phyloP scores from a whole-genome alignment of 352 stramenopile species.

The Phytophthora sp. region DNA sequence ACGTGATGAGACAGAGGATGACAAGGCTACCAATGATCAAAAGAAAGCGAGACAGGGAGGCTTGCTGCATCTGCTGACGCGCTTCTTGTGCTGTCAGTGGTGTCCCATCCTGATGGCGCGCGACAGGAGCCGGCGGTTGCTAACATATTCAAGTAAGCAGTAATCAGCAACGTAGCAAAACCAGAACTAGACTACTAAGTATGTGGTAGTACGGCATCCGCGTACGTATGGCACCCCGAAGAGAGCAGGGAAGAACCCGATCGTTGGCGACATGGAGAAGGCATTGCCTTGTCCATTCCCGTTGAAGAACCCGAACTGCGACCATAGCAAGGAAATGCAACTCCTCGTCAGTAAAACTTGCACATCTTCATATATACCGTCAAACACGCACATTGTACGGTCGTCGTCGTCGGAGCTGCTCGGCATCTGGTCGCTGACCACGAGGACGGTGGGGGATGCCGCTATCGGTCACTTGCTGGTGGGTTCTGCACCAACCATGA shows the following conservation, averaged over 20 bases:
- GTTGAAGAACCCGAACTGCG: constrained; percentile 48
- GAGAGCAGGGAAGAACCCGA: constrained; percentile 87
- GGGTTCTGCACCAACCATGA: constrained; percentile 21
- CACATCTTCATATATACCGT: not conserved
- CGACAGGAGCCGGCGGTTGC: constrained; percentile 45
- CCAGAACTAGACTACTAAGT: not conserved
- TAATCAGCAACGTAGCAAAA: not conserved
- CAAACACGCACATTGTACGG: constrained; percentile 47
- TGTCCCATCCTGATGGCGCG: constrained; percentile 49
- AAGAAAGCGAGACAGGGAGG: constrained; percentile 75
- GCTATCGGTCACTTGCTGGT: constrained; percentile 31
- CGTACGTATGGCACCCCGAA: constrained; percentile 71
- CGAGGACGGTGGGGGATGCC: constrained; percentile 61
- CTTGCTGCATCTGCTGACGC: constrained; percentile 73
- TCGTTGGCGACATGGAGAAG: constrained; percentile 68
- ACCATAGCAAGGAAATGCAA: not conserved
- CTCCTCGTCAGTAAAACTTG: not conserved
- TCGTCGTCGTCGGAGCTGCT: constrained; percentile 60
- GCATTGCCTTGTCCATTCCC: constrained; percentile 39
- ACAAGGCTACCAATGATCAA: constrained; percentile 75
- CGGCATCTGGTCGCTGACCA: constrained; percentile 66
- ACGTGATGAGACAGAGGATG: constrained; percentile 73
- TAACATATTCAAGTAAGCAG: constrained; percentile 13
- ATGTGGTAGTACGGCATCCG: no score
- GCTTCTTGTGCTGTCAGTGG: constrained; percentile 57